phyloP scores from a whole-genome alignment of 345 rosid species.

The Syzygium grande region DNA sequence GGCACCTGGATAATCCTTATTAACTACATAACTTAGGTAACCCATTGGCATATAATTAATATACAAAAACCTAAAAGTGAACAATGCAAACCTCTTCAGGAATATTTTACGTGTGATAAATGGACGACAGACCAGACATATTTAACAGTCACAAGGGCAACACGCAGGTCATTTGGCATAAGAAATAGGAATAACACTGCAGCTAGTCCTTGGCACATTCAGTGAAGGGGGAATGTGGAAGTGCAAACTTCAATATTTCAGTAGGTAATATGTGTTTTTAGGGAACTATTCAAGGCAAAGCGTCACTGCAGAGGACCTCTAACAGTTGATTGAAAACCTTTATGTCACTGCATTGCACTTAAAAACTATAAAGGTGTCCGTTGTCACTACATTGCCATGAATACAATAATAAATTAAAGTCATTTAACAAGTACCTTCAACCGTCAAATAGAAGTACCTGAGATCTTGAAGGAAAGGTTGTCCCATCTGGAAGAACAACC shows the following conservation, averaged over 20 bases:
- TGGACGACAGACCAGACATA: not conserved
- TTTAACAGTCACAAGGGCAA: not conserved
- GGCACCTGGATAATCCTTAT: not conserved
- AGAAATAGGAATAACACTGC: not conserved
- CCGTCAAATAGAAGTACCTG: conserved; percentile 47
- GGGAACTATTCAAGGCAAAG: not conserved
- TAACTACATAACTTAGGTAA: not conserved
- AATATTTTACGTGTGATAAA: not conserved
- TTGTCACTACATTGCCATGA: not conserved
- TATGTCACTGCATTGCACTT: not conserved
- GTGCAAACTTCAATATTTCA: not conserved
- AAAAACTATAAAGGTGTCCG: not conserved
- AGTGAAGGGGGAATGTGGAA: not conserved
- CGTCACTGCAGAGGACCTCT: not conserved
- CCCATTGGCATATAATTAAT: not conserved
- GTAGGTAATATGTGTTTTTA: not conserved
- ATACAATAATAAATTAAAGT: not conserved
- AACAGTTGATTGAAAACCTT: not conserved
- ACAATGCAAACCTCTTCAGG: not conserved
- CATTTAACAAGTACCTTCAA: not conserved
- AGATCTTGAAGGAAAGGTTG: conserved; percentile 90
- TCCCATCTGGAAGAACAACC: conserved; percentile 99
- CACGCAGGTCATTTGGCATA: not conserved
- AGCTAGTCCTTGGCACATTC: not conserved
- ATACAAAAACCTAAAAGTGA: not conserved